These are phyloP conservation scores for Clonostachys rhizophaga DNA, from an alignment of 2,329 filamentous ascomycete genomes.

Conservation along the genomic window DNA sequence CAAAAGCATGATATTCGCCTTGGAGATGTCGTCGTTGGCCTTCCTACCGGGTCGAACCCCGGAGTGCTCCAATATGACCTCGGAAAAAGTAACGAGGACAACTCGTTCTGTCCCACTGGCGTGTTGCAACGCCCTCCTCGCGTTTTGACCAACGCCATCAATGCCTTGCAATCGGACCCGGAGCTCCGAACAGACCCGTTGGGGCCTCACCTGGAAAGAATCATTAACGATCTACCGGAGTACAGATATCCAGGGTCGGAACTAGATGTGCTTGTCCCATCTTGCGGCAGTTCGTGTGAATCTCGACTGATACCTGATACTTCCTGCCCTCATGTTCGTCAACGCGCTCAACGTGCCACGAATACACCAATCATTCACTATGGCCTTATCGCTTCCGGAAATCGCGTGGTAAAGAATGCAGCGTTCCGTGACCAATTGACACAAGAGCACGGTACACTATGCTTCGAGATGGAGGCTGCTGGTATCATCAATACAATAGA, in stretches of 20 bases:
- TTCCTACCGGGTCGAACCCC: too few species aligned
- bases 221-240: neutral
- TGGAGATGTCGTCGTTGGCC: conserved; percentile 7
- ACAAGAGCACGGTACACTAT: neutral
- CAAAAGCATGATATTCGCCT: conserved; percentile 9
- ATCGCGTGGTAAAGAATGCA: conserved; percentile 4
- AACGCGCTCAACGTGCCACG: conserved; percentile 8
- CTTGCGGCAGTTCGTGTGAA: neutral
- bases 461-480: neutral
- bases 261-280: neutral
- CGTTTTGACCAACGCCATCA: neutral
- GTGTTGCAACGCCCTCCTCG: neutral
- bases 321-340: neutral
- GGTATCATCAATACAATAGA: conserved; percentile 6
- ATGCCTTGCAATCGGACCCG: neutral
- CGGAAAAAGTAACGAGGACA: conserved; percentile 5
- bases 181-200: neutral
- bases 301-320: neutral
- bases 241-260: neutral
- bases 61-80: conserved; percentile 11
- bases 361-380: conserved; percentile 5
- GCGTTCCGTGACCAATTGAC: neutral
- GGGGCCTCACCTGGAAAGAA: neutral
- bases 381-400: conserved; percentile 5
- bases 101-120: neutral